Evolutionary conservation across 495 filamentous ascomycete species (phyloP).

Genomic region (Niebla homalea): DNA sequence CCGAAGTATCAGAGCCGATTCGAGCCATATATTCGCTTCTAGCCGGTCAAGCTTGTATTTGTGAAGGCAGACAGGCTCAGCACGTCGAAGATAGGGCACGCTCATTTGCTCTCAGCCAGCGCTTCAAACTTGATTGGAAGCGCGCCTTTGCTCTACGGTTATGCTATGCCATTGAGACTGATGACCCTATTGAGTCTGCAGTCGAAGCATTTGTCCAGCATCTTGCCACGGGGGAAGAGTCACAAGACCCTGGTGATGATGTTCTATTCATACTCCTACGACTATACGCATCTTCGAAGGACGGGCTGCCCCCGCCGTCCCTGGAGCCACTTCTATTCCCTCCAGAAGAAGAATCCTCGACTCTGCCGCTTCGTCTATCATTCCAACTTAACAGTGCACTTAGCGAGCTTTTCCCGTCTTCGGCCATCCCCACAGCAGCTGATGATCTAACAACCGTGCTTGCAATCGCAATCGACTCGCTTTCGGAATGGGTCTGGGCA

Average conservation of each 20-base stretch:
- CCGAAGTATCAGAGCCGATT: constrained; percentile 75
- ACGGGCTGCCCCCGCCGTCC: constrained; percentile 30
- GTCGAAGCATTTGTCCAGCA: constrained; percentile 57
- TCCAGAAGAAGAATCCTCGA: constrained; percentile 47
- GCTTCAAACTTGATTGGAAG: constrained; percentile 81
- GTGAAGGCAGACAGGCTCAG: constrained; percentile 58
- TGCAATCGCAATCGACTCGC: constrained; percentile 55
- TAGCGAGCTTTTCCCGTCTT: constrained; percentile 31
- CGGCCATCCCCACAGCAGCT: constrained; percentile 33
- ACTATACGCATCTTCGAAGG: constrained; percentile 47
- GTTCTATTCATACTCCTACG: constrained; percentile 77
- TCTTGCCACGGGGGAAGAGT: constrained; percentile 38
- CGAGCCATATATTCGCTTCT: constrained; percentile 82
- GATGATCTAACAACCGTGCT: constrained; percentile 58
- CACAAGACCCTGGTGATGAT: constrained; percentile 53
- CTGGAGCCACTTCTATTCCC: constrained; percentile 45
- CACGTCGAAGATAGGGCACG: constrained; percentile 57
- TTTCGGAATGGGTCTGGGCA: constrained; percentile 52
- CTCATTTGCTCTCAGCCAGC: constrained; percentile 63
- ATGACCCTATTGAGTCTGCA: constrained; percentile 55
- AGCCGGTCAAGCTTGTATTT: constrained; percentile 69
- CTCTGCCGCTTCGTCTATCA: constrained; percentile 57
- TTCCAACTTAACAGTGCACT: constrained; percentile 65
- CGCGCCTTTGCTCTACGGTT: constrained; percentile 83
- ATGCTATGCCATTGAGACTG: constrained; percentile 62